These are phyloP conservation scores for Paxillus ammoniavirescens DNA, from an alignment of 768 basidiomycete genomes.

Conservation along the genomic window DNA sequence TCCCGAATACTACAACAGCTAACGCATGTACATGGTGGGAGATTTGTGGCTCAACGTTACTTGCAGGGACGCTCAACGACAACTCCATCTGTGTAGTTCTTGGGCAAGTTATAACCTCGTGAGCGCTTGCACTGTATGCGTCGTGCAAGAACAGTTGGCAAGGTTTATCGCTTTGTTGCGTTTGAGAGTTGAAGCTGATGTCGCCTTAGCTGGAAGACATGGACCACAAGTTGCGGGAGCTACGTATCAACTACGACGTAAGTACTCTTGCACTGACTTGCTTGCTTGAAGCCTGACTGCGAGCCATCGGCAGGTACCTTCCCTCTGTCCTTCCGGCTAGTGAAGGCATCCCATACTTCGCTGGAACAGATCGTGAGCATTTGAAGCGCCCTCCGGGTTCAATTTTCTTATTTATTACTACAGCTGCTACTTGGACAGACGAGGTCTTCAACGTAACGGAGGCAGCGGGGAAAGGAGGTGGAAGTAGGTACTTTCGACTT, in stretches of 20 bases:
- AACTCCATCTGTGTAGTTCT: constrained; percentile 11
- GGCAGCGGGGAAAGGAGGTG: constrained; percentile 5
- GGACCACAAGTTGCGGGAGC: constrained; percentile 15
- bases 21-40: constrained; percentile 26
- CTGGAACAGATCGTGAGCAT: constrained; percentile 21
- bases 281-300: not conserved
- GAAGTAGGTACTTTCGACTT: constrained; percentile 7
- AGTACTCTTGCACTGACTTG: not conserved
- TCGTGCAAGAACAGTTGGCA: constrained; percentile 5
- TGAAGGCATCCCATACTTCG: constrained; percentile 23
- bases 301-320: constrained; percentile 18
- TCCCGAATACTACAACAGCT: constrained; percentile 14
- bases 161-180: constrained; percentile 10
- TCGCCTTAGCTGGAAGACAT: constrained; percentile 19
- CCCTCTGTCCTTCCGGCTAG: constrained; percentile 9
- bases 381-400: not conserved
- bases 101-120: constrained; percentile 31
- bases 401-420: constrained; percentile 3
- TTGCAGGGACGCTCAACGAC: not conserved
- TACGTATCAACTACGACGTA: constrained; percentile 19
- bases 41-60: not conserved
- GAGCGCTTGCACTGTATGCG: constrained; percentile 25
- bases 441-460: constrained; percentile 10
- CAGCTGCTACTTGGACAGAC: constrained; percentile 20
- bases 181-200: constrained; percentile 1